Conservation (phyloP, 2,329 filamentous ascomycete genomes). For the Aureobasidium uvarum region DNA sequence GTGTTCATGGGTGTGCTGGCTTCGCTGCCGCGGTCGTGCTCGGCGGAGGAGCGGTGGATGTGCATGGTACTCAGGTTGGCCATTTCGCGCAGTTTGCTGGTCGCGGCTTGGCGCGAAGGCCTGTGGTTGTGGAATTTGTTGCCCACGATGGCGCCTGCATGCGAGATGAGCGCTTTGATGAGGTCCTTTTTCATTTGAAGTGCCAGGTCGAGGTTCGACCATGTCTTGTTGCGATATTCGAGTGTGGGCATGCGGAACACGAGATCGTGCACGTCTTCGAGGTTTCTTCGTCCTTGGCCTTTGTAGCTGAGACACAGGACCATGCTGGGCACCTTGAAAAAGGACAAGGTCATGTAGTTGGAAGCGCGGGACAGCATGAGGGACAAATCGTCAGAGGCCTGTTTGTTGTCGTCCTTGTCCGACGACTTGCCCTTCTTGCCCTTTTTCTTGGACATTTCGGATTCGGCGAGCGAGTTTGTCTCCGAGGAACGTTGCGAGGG, state of each 20-base stretch:
- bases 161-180: slow-evolving; percentile 88
- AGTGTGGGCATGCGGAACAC: slow-evolving; percentile 93
- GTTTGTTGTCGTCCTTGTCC: slow-evolving; percentile 60
- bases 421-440: slow-evolving; percentile 44
- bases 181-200: slow-evolving; percentile 92
- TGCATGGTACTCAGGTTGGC: slow-evolving; percentile 73
- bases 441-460: slow-evolving; percentile 36
- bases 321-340: slow-evolving; percentile 92
- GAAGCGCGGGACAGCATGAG: slow-evolving; percentile 96
- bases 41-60: slow-evolving; percentile 22
- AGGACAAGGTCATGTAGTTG: slow-evolving; percentile 95
- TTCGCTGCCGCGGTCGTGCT: background rate
- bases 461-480: slow-evolving; percentile 29
- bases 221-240: slow-evolving; percentile 98
- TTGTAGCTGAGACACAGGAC: slow-evolving; percentile 96
- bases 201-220: slow-evolving; percentile 95
- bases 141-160: slow-evolving; percentile 92
- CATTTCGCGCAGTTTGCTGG: slow-evolving; percentile 75
- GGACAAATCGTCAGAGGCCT: slow-evolving; percentile 75
- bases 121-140: slow-evolving; percentile 94
- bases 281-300: slow-evolving; percentile 88
- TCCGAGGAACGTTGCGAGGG: slow-evolving; percentile 37
- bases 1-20: slow-evolving; percentile 17
- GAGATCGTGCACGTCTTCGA: slow-evolving; percentile 96
- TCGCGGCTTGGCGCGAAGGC: slow-evolving; percentile 69